These are phyloP conservation scores for Huiozyma sinensis DNA, from an alignment of 805 yeast species.

Conservation along the genomic window DNA sequence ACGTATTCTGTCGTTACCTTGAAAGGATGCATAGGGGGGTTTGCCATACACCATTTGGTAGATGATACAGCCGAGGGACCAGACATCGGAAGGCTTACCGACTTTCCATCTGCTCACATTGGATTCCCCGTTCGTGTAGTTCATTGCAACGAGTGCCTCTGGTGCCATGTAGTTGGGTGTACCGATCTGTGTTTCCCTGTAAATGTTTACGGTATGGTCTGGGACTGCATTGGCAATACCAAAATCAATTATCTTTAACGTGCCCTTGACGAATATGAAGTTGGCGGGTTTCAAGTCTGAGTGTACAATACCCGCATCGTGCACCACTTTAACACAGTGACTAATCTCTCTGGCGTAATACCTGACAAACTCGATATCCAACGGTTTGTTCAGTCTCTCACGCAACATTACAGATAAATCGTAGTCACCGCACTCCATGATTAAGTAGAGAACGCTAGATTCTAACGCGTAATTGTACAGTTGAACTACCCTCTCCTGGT, in stretches of 20 bases:
- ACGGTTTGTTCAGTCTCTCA: constrained; percentile 33
- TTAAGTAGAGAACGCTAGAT: constrained; percentile 52
- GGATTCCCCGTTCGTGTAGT: constrained; percentile 9
- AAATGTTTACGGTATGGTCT: constrained; percentile 81
- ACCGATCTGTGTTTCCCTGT: constrained; percentile 84
- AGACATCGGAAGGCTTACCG: constrained; percentile 90
- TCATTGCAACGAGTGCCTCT: constrained; percentile 68
- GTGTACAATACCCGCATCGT: constrained; percentile 73
- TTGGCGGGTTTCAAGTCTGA: constrained; percentile 68
- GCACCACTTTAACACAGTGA: constrained; percentile 81
- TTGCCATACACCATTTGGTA: constrained; percentile 92
- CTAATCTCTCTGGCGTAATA: constrained; percentile 71
- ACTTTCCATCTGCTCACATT: constrained; percentile 47
- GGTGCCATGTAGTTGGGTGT: constrained; percentile 99
- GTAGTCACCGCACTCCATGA: constrained; percentile 93
- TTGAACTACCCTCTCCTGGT: constrained; percentile 64
- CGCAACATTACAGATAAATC: constrained; percentile 77
- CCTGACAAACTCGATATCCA: constrained; percentile 68
- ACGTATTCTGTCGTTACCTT: constrained; percentile 64
- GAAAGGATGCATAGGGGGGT: constrained; percentile 78
- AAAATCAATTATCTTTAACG: constrained; percentile 82
- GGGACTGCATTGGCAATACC: constrained; percentile 94
- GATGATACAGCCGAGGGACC: constrained; percentile 96
- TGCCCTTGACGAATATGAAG: constrained; percentile 72
- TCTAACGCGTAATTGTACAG: constrained; percentile 64